Evolutionary conservation across 2,329 filamentous ascomycete species (phyloP), one percentile per base, ranked within the genome.

Genomic region (Colletotrichum brevisporum): DNA sequence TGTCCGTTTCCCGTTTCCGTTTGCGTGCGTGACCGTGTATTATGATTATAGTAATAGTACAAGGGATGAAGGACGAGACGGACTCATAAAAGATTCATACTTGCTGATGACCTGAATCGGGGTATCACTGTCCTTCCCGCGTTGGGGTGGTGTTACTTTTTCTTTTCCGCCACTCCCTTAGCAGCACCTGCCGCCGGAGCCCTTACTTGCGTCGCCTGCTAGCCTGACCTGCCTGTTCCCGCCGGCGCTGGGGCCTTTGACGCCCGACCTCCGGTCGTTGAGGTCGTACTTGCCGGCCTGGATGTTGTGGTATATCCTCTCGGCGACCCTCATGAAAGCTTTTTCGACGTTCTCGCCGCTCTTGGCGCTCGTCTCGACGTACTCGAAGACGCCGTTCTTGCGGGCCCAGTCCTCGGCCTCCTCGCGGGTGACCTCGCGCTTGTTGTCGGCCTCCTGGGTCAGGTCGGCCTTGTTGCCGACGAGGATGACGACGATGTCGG

Each of bases 381-480:
- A 98, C 78, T 95, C 90, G 77, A 97, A 89, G 27, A 98, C 91
- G 67, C 93, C 93, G 80, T 98, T 98, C 73, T 86, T 83, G 69
- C 86, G 86, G 70, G 94, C 97, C 96, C 96, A 99, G 68, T 92
- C 92, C 77, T 95, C 91, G 3, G 96, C 96, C 82, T 98, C 95
- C 73, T 92, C 87, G 60, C 84, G 85, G 0, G 92, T 93, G 27
- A 98, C 94, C 78, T 97, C 92, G 65, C 95, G 88, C 81, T 90
- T 89, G 76, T 92, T 92, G 21, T 72, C 69, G 5, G 66, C 74
- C 69, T 79, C 71, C 56, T 85, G 83, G 0, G 92, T 90, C 50
- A 98, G 85, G 81, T 99, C 96, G 41, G 90, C 90, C 82, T 99
- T 99, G 83, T 99, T 99, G 50, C 96, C 96, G 5, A 99, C 96